Percentiles rank a stretch among this genome's conserved stretches.
Conservation (phyloP, 2,329 filamentous ascomycete species). For the Hortaea werneckii region DNA sequence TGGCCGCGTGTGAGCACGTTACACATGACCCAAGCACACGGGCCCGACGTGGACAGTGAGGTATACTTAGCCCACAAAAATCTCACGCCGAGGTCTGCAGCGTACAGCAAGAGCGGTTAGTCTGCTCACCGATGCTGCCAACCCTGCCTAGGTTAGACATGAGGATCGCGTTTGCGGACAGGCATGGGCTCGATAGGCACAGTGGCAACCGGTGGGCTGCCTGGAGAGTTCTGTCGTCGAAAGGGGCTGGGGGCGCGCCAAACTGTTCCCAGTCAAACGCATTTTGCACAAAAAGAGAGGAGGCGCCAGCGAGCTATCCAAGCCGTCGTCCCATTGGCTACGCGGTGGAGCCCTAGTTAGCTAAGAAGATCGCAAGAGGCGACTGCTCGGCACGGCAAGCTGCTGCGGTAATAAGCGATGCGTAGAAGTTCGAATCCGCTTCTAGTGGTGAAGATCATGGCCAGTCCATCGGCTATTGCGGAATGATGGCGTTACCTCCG, state of each 20-base stretch:
- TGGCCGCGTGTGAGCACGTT: no score
- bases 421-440: not conserved
- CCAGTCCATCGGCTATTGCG: not conserved
- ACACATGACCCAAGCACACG: no score
- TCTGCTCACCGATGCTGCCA: not conserved
- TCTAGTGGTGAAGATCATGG: not conserved
- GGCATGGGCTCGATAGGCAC: not conserved
- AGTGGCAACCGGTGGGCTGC: no score
- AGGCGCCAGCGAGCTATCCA: not conserved
- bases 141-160: not conserved
- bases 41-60: no score
- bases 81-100: no score
- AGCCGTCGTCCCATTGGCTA: not conserved
- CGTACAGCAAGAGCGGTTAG: no score
- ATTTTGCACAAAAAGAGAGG: not conserved
- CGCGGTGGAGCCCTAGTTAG: not conserved
- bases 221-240: no score
- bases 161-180: not conserved
- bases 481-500: not conserved
- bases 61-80: no score
- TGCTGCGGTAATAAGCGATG: not conserved
- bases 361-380: not conserved
- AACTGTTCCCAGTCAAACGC: not conserved
- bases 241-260: no score
- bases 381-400: no score